Evolutionary conservation across 371 early-diverging fungal genomes (phyloP).

Genomic region (Umbelopsis sp.): DNA sequence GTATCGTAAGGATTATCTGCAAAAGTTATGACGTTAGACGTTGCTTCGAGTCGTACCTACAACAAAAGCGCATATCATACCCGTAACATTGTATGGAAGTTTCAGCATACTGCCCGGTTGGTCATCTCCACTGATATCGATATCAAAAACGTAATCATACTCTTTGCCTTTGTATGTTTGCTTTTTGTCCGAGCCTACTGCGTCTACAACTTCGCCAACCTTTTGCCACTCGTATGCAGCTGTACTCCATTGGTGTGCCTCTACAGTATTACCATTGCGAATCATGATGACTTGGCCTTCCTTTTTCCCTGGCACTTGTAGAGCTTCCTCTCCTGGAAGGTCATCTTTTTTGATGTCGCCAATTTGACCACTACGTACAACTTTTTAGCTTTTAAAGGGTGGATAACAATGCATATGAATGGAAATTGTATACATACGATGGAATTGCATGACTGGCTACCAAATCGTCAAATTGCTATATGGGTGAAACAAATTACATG

Average conservation of each 20-base stretch:
- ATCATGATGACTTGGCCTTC: constrained; percentile 94
- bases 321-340: constrained; percentile 78
- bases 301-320: constrained; percentile 73
- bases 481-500: not conserved
- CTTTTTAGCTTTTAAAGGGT: not conserved
- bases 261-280: constrained; percentile 68
- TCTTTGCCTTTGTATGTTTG: constrained; percentile 85
- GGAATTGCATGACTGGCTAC: constrained; percentile 79
- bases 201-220: constrained; percentile 95
- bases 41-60: not conserved
- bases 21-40: not conserved
- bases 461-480: constrained; percentile 65
- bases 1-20: constrained; percentile 92
- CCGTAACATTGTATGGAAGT: constrained; percentile 89
- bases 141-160: constrained; percentile 98
- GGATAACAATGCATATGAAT: not conserved
- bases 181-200: constrained; percentile 76
- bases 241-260: constrained; percentile 87
- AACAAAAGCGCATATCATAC: constrained; percentile 32
- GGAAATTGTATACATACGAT: constrained; percentile 54
- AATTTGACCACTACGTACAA: constrained; percentile 71
- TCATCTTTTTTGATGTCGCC: constrained; percentile 86
- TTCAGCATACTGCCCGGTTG: constrained; percentile 84
- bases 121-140: constrained; percentile 75
- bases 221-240: constrained; percentile 79